These are phyloP conservation scores for Linnemannia hyalina DNA, from an alignment of 192 early-diverging fungal genomes.

Conservation along the genomic window DNA sequence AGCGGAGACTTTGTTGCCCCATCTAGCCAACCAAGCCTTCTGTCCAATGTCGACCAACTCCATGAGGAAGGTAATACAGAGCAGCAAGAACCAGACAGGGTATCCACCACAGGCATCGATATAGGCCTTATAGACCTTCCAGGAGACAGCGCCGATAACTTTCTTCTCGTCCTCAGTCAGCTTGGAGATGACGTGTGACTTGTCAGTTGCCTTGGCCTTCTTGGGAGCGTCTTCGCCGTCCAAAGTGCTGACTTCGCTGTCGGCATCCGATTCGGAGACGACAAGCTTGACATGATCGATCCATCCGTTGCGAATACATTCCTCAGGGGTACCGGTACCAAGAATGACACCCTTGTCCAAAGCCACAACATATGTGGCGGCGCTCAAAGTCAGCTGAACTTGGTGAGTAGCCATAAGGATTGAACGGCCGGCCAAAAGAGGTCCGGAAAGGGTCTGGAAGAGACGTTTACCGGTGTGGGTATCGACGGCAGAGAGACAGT, in stretches of 20 bases:
- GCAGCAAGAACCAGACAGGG: conserved; percentile 69
- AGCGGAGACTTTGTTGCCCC: conserved; percentile 61
- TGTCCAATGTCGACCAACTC: conserved; percentile 58
- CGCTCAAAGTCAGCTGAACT: conserved; percentile 67
- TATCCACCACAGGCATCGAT: conserved; percentile 72
- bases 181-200: conserved; percentile 44
- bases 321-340: conserved; percentile 43
- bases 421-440: conserved; percentile 81
- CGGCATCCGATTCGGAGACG: conserved; percentile 7
- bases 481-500: conserved; percentile 92
- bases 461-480: conserved; percentile 81
- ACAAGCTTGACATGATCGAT: conserved; percentile 52
- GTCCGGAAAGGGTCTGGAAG: conserved; percentile 80
- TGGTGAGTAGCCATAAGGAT: conserved; percentile 89
- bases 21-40: conserved; percentile 61
- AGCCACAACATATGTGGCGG: conserved; percentile 66
- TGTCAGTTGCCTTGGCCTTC: conserved; percentile 43
- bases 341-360: conserved; percentile 59
- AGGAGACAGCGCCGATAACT: conserved; percentile 81
- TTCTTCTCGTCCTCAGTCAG: conserved; percentile 88
- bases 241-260: conserved; percentile 43
- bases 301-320: conserved; percentile 53
- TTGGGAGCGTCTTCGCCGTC: conserved; percentile 57
- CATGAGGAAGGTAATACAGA: conserved; percentile 49
- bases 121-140: conserved; percentile 82